Evolutionary conservation across 129 eudicot genomes (phyloP).

Genomic region (Helianthus annuus): HanXRQr2.0-SUNRISE NC_035443.2:183132237-183132736

Average conservation of each 20-base stretch:
- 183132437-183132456: slow-evolving; percentile 38
- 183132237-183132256: slow-evolving; percentile 23
- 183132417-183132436: slow-evolving; percentile 23
- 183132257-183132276: slow-evolving; percentile 4
- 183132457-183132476: slow-evolving; percentile 55
- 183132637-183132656: too few relatives aligned
- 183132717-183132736: too few relatives aligned
- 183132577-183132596: too few relatives aligned
- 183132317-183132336: neutral
- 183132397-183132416: slow-evolving; percentile 24
- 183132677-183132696: too few relatives aligned
- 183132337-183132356: slow-evolving; percentile 13
- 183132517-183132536: slow-evolving; percentile 24
- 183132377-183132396: slow-evolving; percentile 9
- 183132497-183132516: slow-evolving; percentile 50
- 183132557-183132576: neutral
- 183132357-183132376: slow-evolving; percentile 16
- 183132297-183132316: slow-evolving; percentile 13
- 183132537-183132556: neutral
- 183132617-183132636: too few relatives aligned
- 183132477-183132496: slow-evolving; percentile 49
- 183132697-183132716: too few relatives aligned
- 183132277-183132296: slow-evolving; percentile 30
- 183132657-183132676: too few relatives aligned
- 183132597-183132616: too few relatives aligned